These are phyloP conservation scores for Sporisorium sorghi DNA, from an alignment of 1,284 basidiomycete genomes.

Conservation along the genomic window DNA sequence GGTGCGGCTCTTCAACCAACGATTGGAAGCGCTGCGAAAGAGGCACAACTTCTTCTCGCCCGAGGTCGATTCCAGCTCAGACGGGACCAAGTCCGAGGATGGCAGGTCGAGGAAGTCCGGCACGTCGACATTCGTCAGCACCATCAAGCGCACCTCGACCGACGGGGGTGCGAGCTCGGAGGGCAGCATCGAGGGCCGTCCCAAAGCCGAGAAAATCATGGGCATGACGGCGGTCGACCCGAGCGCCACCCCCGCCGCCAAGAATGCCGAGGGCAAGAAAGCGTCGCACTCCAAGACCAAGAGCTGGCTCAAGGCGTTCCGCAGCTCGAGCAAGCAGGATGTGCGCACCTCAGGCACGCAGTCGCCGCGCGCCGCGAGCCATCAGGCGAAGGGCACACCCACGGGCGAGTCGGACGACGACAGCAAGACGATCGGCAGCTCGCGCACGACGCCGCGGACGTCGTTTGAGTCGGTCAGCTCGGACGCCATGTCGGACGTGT, in stretches of 20 bases:
- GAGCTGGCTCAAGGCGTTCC: conserved; percentile 61
- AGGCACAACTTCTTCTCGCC: conserved; percentile 61
- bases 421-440: conserved; percentile 35
- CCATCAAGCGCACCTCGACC: conserved; percentile 60
- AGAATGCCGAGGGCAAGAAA: conserved; percentile 26
- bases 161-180: conserved; percentile 31
- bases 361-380: conserved; percentile 11
- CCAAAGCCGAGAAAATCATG: conserved; percentile 62
- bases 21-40: conserved; percentile 59
- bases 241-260: conserved; percentile 2
- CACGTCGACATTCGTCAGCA: conserved; percentile 62
- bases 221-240: conserved; percentile 54
- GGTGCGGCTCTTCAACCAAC: conserved; percentile 55
- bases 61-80: conserved; percentile 51
- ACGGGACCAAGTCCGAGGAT: conserved; percentile 53
- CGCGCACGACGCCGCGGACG: conserved; percentile 35
- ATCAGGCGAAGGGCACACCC: conserved; percentile 19
- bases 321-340: conserved; percentile 37
- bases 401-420: conserved; percentile 54
- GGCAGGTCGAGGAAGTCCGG: conserved; percentile 36
- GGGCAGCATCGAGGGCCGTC: conserved; percentile 22
- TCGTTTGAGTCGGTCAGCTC: conserved; percentile 42
- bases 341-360: neutral
- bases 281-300: conserved; percentile 57
- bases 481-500: conserved; percentile 48